Conservation (phyloP, 2,329 filamentous ascomycete genomes). For the Diaporthe citrichinensis region DNA sequence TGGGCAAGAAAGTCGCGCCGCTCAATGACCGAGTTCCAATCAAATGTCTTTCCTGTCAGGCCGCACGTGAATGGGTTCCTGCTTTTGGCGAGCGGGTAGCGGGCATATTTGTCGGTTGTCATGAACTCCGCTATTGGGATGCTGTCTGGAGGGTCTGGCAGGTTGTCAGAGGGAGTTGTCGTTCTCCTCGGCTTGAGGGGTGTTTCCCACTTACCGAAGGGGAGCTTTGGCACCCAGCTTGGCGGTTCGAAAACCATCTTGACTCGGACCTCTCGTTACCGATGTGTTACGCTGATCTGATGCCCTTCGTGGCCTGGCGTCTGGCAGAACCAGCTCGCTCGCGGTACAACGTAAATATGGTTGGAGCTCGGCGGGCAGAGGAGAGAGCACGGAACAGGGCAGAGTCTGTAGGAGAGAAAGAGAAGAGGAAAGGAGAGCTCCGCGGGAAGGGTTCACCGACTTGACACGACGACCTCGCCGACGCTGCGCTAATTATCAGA, state of each 20-base stretch:
- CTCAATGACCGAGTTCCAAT: constrained; percentile 72
- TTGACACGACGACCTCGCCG: not conserved
- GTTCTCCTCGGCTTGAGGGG: not conserved
- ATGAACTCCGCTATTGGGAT: constrained; percentile 84
- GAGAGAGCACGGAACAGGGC: not conserved
- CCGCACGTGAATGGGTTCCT: constrained; percentile 83
- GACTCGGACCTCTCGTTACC: not conserved
- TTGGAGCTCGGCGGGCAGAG: not conserved
- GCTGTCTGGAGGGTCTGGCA: constrained; percentile 75
- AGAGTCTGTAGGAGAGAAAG: not conserved
- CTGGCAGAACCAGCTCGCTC: not conserved
- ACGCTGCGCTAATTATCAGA: constrained; percentile 18
- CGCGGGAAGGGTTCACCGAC: not conserved
- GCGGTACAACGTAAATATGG: not conserved
- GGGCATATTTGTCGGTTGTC: constrained; percentile 78
- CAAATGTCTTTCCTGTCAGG: constrained; percentile 77
- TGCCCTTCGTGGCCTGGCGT: not conserved
- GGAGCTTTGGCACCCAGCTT: constrained; percentile 72
- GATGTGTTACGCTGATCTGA: not conserved
- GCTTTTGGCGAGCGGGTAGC: constrained; percentile 73
- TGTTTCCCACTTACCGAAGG: constrained; percentile 59
- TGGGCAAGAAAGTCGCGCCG: constrained; percentile 78
- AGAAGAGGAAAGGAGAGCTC: not conserved
- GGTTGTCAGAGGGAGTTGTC: constrained; percentile 34
- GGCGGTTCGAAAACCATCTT: constrained; percentile 73